These are phyloP conservation scores for Gastrolobium bilobum DNA, from an alignment of 306 rosid species.

Conservation along the genomic window DNA sequence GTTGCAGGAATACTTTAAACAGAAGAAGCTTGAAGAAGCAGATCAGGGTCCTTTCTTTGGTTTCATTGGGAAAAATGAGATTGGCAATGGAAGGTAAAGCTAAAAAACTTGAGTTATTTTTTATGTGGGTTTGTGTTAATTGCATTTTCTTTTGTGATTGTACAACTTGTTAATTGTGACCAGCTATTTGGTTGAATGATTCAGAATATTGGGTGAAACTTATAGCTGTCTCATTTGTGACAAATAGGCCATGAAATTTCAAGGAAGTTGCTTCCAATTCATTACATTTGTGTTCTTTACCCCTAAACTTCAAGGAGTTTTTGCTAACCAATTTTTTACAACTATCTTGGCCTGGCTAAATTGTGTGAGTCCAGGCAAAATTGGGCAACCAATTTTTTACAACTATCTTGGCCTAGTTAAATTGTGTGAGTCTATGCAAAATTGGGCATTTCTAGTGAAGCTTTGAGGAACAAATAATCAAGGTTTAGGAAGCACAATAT, in stretches of 20 bases:
- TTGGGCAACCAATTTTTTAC: background rate
- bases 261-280: background rate
- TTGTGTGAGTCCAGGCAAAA: background rate
- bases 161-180: slow-evolving; percentile 18
- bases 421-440: background rate
- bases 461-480: slow-evolving; percentile 19
- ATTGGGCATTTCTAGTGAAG: background rate
- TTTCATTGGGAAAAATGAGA: slow-evolving; percentile 83
- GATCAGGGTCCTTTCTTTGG: slow-evolving; percentile 87
- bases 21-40: slow-evolving; percentile 90
- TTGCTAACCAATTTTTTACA: background rate
- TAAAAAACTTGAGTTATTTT: slow-evolving; percentile 19
- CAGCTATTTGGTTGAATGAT: slow-evolving; percentile 5
- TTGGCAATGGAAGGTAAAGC: slow-evolving; percentile 81
- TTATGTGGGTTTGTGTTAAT: slow-evolving; percentile 23
- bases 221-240: background rate
- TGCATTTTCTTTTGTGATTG: slow-evolving; percentile 27
- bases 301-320: slow-evolving; percentile 7
- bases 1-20: slow-evolving; percentile 86
- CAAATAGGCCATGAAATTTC: background rate
- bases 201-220: slow-evolving; percentile 15
- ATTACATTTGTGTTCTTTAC: slow-evolving; percentile 7
- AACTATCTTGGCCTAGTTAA: slow-evolving; percentile 8
- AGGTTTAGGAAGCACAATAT: slow-evolving; percentile 5
- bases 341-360: slow-evolving; percentile 5